phyloP scores from a whole-genome alignment of 2,329 filamentous ascomycete species.

The Cladophialophora immunda region DNA sequence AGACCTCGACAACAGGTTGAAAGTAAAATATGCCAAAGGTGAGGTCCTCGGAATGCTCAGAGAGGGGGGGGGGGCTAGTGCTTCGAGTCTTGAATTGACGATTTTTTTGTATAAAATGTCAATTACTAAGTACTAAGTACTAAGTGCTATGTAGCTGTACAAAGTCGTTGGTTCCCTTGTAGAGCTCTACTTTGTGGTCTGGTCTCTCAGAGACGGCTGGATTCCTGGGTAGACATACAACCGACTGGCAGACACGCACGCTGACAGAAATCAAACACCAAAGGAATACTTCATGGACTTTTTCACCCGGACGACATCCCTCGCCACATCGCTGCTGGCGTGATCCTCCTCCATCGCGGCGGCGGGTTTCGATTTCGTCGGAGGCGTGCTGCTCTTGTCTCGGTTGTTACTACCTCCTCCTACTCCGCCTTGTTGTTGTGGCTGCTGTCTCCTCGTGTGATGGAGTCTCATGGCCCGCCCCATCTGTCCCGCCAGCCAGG shows the following conservation, averaged over 20 bases:
- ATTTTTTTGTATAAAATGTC: too few species aligned
- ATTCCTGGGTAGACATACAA: too few species aligned
- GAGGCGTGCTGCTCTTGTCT: background rate
- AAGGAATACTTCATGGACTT: conserved; percentile 3
- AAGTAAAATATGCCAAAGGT: too few species aligned
- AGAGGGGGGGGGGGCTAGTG: too few species aligned
- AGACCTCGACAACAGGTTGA: background rate
- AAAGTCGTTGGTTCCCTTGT: too few species aligned
- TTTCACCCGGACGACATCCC: background rate
- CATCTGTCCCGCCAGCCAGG: conserved; percentile 9
- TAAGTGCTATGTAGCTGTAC: too few species aligned
- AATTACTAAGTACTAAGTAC: too few species aligned
- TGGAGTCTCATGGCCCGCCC: background rate
- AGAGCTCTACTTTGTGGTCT: too few species aligned
- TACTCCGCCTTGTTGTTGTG: background rate
- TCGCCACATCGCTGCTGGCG: background rate
- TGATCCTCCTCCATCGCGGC: background rate
- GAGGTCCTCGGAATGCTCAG: too few species aligned
- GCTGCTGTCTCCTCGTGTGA: background rate
- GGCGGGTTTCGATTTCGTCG: background rate
- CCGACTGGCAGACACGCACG: too few species aligned
- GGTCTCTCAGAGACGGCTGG: too few species aligned
- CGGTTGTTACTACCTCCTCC: background rate
- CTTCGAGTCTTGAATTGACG: too few species aligned
- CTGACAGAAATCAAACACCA: background rate